These are phyloP conservation scores for Phytophthora pluvialis DNA, from an alignment of 352 stramenopile genomes.

Conservation along the genomic window DNA sequence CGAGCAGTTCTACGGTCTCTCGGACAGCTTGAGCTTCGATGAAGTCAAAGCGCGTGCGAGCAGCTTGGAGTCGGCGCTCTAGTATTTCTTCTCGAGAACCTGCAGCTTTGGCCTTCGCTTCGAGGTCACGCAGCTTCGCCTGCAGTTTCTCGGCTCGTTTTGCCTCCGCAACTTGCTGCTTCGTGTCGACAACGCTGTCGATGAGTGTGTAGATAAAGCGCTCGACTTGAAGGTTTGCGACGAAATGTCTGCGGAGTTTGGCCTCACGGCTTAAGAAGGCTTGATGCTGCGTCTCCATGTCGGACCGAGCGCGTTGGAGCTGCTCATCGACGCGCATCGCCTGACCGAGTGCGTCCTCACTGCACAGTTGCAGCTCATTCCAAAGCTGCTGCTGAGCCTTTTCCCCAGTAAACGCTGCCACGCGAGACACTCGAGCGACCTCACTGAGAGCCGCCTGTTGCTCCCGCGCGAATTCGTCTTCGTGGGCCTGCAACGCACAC, in stretches of 20 bases:
- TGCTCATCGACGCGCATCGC: constrained; percentile 22
- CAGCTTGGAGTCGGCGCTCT: constrained; percentile 32
- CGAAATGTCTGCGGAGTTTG: constrained; percentile 23
- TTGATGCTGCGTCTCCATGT: constrained; percentile 21
- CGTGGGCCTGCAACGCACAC: constrained; percentile 43
- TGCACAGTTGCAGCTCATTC: constrained; percentile 47
- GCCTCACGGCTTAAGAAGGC: constrained; percentile 21
- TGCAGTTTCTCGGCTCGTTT: constrained; percentile 27
- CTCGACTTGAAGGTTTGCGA: constrained; percentile 20
- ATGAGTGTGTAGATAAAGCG: constrained; percentile 46
- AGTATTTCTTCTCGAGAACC: constrained; percentile 43
- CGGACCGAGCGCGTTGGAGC: constrained; percentile 18
- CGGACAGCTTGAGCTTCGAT: constrained; percentile 49
- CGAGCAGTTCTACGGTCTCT: constrained; percentile 53
- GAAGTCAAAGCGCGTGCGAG: constrained; percentile 31
- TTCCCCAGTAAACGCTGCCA: constrained; percentile 8
- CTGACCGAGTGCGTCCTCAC: constrained; percentile 46
- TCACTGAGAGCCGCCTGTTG: constrained; percentile 29
- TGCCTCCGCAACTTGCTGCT: constrained; percentile 33
- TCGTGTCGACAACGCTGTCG: constrained; percentile 55
- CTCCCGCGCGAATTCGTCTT: constrained; percentile 48
- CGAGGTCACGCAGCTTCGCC: constrained; percentile 42
- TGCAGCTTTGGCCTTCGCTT: constrained; percentile 34
- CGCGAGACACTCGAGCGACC: constrained; percentile 29
- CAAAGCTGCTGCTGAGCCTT: constrained; percentile 27